A percentile compares a stretch with the other conserved stretches of the same genome.
phyloP scores from a whole-genome alignment of 139 green algal species.

The Micromonas pusilla region DNA sequence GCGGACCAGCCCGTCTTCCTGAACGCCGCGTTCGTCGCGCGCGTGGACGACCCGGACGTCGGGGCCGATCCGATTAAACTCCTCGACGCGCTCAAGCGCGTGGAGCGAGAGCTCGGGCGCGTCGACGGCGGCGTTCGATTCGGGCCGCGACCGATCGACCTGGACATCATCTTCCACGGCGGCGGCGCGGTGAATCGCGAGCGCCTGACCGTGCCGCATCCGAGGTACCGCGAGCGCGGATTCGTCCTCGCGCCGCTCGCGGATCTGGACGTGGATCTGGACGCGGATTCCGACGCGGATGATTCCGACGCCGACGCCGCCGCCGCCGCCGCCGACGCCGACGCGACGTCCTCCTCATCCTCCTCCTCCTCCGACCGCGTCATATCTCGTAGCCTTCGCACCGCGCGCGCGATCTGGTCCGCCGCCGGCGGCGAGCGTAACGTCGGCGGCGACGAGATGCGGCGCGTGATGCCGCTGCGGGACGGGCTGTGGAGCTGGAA shows the following conservation, averaged over 20 bases:
- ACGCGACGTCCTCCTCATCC: no score
- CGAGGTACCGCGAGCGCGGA: slow-evolving; percentile 56
- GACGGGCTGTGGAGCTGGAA: slow-evolving; percentile 36
- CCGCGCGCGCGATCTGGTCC: no score
- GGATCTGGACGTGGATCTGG: slow-evolving; percentile 46
- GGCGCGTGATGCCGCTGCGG: slow-evolving; percentile 42
- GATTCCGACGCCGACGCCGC: not conserved
- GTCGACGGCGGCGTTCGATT: slow-evolving; percentile 49
- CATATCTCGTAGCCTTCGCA: no score
- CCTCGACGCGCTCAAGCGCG: slow-evolving; percentile 52
- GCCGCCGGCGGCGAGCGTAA: no score
- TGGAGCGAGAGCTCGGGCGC: slow-evolving; percentile 65
- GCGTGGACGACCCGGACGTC: slow-evolving; percentile 30
- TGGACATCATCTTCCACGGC: slow-evolving; percentile 94
- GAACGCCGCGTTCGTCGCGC: slow-evolving; percentile 66
- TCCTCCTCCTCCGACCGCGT: no score
- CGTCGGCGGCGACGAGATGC: slow-evolving; percentile 40
- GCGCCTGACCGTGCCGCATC: slow-evolving; percentile 58
- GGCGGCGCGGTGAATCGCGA: slow-evolving; percentile 32
- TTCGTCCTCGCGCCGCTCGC: slow-evolving; percentile 83
- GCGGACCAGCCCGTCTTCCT: slow-evolving; percentile 80
- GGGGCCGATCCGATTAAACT: not conserved
- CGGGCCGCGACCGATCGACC: slow-evolving; percentile 83
- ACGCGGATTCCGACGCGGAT: not conserved
- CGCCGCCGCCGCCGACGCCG: no score